Evolutionary conservation across 176 grass and related monocot genomes (phyloP), one percentile per base, ranked within the genome.

Genomic region (Tillandsia leiboldiana): DNA sequence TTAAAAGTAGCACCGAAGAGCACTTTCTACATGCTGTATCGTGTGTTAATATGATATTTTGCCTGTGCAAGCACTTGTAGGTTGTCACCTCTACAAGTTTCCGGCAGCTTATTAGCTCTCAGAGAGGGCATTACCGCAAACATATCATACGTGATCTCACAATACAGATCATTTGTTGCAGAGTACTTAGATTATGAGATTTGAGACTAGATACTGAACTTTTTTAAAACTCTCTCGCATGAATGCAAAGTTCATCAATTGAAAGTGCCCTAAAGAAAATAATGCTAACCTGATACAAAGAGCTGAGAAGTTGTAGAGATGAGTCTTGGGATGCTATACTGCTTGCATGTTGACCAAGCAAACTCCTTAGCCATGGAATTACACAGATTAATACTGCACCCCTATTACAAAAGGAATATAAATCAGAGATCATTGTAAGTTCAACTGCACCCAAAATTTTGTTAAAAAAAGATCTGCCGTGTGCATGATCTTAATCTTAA

Each of bases 311-410:
- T n/a, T 64, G 27, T 10, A 90, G 54, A 76, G 93, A 97, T 65
- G 86, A 97, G 26, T 87, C 86, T 61, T 90, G 93, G 53, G 86
- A 90, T 18, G 85, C 82, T 72, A 92, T 87, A 83, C 82, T 92
- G 73, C 89, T 90, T 76, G 81, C 81, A 72, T 92, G 84, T 69
- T 64, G 79, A 83, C 53, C 75, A 70, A 97, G 82, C 76, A 97
- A 85, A 78, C 73, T 79, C 77, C 81, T 90, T 42, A 97, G 76
- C 93, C 93, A 97, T 0, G 81, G 84, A 68, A 97, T 77, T 81
- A 85, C 70, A 72, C 89, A 97, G 29, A 82, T 77, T 76, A 92
- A 70, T 27, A 79, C 63, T 8, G 84, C 79, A 20, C 86, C 93
- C 82, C 93, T 92, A 69, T 15, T 2, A 68, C 75, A 23, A 22